Evolutionary conservation across 2,329 filamentous ascomycete genomes (phyloP).

Genomic region (Lecanosticta acicola): DNA sequence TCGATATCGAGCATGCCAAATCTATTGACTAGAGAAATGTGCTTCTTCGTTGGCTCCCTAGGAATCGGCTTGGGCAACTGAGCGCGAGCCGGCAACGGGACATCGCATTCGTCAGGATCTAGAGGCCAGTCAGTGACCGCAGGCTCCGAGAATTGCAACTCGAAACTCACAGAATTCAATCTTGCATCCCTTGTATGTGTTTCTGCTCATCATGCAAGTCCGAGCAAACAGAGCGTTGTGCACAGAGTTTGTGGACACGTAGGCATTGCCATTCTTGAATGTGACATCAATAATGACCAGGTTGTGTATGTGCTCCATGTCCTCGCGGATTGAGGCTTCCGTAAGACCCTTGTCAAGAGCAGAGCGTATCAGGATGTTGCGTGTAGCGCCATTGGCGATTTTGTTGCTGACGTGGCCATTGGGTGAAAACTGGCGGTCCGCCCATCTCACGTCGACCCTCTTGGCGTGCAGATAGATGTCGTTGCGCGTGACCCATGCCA

Average conservation of each 20-base stretch:
- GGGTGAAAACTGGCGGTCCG: slow-evolving; percentile 63
- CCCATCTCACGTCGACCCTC: slow-evolving; percentile 64
- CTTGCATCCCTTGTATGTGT: slow-evolving; percentile 62
- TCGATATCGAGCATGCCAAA: slow-evolving; percentile 54
- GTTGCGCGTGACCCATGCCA: slow-evolving; percentile 57
- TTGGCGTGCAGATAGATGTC: slow-evolving; percentile 65
- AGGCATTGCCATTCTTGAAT: slow-evolving; percentile 55
- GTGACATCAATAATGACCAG: slow-evolving; percentile 62
- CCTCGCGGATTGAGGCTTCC: slow-evolving; percentile 59
- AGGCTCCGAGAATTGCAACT: neutral
- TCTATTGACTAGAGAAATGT: slow-evolving; percentile 49
- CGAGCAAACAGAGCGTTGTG: slow-evolving; percentile 68
- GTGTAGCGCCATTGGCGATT: slow-evolving; percentile 60
- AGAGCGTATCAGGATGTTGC: slow-evolving; percentile 65
- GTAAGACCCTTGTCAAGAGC: slow-evolving; percentile 50
- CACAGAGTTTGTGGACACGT: slow-evolving; percentile 71
- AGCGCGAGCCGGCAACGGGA: slow-evolving; percentile 43
- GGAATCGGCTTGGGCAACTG: slow-evolving; percentile 26
- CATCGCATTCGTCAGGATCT: slow-evolving; percentile 63
- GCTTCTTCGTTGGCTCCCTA: slow-evolving; percentile 32
- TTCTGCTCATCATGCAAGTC: slow-evolving; percentile 66
- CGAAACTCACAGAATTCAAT: slow-evolving; percentile 55
- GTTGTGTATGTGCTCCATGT: slow-evolving; percentile 79
- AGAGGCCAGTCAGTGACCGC: neutral
- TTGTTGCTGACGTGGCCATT: slow-evolving; percentile 59